phyloP scores from a whole-genome alignment of 2,329 filamentous ascomycete genomes.

The Cytospora piceae region DNA sequence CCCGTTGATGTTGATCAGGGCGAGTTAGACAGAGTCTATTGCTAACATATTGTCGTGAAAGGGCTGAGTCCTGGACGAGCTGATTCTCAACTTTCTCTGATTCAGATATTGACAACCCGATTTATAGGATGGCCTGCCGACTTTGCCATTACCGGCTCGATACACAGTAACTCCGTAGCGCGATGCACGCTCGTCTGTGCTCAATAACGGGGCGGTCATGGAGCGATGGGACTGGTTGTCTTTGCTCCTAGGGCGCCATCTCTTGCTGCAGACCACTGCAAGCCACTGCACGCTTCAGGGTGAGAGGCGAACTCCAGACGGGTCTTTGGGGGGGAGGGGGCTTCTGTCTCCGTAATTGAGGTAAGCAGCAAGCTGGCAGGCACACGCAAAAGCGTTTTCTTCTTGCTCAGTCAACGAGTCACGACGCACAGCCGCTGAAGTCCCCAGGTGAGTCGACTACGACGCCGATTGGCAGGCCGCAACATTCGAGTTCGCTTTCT shows the following conservation, averaged over 20 bases:
- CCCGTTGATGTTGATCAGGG: not conserved
- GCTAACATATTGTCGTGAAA: not conserved
- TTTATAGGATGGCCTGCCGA: conserved; percentile 11
- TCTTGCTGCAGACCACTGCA: conserved; percentile 29
- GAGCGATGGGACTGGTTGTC: conserved; percentile 21
- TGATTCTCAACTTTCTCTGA: not conserved
- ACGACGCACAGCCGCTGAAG: conserved; percentile 8
- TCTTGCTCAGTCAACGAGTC: not conserved
- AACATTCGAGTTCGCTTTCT: not conserved
- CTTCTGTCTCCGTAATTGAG: conserved; percentile 19
- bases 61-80: not conserved
- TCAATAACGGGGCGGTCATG: conserved; percentile 15
- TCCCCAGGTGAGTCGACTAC: conserved; percentile 9
- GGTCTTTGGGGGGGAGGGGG: not conserved
- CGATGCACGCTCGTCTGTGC: conserved; percentile 28
- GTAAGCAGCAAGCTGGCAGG: conserved; percentile 12
- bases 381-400: not conserved
- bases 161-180: conserved; percentile 24
- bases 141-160: conserved; percentile 20
- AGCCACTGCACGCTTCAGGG: conserved; percentile 37
- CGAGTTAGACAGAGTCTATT: not conserved
- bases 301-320: conserved; percentile 30
- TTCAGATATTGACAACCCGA: conserved; percentile 11
- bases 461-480: conserved; percentile 1
- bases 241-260: conserved; percentile 19